Evolutionary conservation across 2,329 filamentous ascomycete species (phyloP).

Genomic region (Fusarium goolgardi): DNA sequence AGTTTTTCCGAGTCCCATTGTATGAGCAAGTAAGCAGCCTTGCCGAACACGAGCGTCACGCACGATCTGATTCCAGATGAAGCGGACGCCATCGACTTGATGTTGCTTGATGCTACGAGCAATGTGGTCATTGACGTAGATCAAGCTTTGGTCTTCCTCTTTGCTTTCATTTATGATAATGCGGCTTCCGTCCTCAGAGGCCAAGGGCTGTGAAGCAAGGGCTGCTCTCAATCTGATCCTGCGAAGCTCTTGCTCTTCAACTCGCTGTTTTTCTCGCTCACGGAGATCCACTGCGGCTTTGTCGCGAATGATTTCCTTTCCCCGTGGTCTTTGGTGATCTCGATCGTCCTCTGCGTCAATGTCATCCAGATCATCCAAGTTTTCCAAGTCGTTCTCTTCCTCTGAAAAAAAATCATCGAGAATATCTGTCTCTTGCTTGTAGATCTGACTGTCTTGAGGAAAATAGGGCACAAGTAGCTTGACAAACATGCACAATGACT

Average conservation of each 20-base stretch:
- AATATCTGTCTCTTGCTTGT: constrained; percentile 35
- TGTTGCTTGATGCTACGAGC: constrained; percentile 77
- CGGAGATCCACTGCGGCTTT: constrained; percentile 63
- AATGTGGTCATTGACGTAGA: constrained; percentile 74
- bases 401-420: constrained; percentile 36
- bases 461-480: constrained; percentile 44
- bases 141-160: constrained; percentile 66
- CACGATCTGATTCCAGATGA: constrained; percentile 89
- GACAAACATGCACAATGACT: constrained; percentile 48
- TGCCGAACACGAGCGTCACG: constrained; percentile 67
- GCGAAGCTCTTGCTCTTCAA: constrained; percentile 66
- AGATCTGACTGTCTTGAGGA: constrained; percentile 52
- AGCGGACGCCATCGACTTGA: constrained; percentile 83
- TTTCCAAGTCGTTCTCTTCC: constrained; percentile 15
- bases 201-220: constrained; percentile 58
- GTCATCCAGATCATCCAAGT: constrained; percentile 15
- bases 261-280: constrained; percentile 64
- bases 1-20: constrained; percentile 93
- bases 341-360: constrained; percentile 36
- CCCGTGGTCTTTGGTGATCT: constrained; percentile 45
- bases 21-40: constrained; percentile 86
- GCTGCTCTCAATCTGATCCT: constrained; percentile 59
- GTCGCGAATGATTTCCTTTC: constrained; percentile 54
- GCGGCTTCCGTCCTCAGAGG: constrained; percentile 58
- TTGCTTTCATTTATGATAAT: constrained; percentile 77